phyloP scores from a whole-genome alignment of 2,329 filamentous ascomycete genomes.

The Magnaporthiopsis rhizophila region DNA sequence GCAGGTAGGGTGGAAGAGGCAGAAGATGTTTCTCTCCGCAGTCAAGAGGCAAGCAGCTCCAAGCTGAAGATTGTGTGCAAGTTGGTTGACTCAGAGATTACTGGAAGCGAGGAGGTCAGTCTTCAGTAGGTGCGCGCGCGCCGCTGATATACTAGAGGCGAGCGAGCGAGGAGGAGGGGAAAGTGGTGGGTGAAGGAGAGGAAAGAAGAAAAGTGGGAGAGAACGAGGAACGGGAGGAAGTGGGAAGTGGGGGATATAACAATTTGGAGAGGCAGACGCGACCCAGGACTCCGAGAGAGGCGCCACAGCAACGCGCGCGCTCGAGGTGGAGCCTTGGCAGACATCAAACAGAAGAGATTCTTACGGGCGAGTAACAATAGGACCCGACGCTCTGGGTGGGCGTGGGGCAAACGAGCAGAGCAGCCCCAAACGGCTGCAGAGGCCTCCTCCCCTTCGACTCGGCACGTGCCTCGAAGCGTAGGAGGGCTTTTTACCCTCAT shows the following conservation, averaged over 20 bases:
- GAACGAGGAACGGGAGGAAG: not conserved
- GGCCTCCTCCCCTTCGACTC: no score
- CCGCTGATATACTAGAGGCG: not conserved
- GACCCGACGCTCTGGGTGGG: not conserved
- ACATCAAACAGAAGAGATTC: not conserved
- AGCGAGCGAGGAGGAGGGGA: no score
- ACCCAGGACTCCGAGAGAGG: not conserved
- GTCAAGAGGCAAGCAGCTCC: not conserved
- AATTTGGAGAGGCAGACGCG: not conserved
- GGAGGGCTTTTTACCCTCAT: no score
- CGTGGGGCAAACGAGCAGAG: not conserved
- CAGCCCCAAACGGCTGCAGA: no score
- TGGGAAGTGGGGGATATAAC: no score
- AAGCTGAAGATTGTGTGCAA: not conserved
- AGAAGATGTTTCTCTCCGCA: not conserved
- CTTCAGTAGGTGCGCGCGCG: not conserved
- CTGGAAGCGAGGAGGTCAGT: not conserved
- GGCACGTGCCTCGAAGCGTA: not conserved
- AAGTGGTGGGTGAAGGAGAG: not conserved
- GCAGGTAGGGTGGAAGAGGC: not conserved
- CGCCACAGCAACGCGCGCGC: not conserved
- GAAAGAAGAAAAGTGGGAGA: not conserved
- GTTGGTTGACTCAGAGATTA: not conserved
- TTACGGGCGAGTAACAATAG: not conserved
- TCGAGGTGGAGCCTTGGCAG: not conserved